phyloP scores from a whole-genome alignment of 2,329 filamentous ascomycete species.

The Talaromyces sp. region DNA sequence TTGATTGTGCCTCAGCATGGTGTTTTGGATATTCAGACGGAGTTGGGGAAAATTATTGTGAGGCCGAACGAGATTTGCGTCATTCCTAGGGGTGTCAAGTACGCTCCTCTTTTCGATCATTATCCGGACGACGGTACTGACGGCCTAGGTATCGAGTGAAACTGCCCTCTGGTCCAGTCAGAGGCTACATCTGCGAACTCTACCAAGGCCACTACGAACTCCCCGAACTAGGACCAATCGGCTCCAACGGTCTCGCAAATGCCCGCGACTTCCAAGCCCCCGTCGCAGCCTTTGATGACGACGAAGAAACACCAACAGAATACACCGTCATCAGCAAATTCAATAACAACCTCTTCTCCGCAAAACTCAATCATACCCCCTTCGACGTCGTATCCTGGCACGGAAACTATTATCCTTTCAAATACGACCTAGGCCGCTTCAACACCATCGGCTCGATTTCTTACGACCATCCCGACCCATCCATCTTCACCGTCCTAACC shows the following conservation, averaged over 20 bases:
- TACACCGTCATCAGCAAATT: conserved; percentile 64
- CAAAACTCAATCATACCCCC: conserved; percentile 66
- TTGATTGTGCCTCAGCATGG: conserved; percentile 75
- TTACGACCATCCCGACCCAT: conserved; percentile 75
- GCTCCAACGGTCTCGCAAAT: conserved; percentile 72
- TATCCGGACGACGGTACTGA: neutral
- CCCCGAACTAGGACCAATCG: conserved; percentile 71
- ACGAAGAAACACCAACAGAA: conserved; percentile 50
- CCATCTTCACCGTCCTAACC: conserved; percentile 69
- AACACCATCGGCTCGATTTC: conserved; percentile 71
- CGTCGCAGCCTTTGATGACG: conserved; percentile 66
- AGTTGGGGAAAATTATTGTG: conserved; percentile 72
- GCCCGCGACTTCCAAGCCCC: conserved; percentile 73
- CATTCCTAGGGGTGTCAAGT: conserved; percentile 69
- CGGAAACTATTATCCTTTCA: conserved; percentile 76
- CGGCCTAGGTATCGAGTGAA: conserved; percentile 61
- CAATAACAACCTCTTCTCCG: conserved; percentile 64
- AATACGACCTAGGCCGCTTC: conserved; percentile 77
- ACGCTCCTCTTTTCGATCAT: conserved; percentile 4
- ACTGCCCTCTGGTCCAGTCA: conserved; percentile 60
- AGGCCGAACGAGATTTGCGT: conserved; percentile 75
- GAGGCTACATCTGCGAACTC: conserved; percentile 74
- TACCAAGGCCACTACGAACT: conserved; percentile 71
- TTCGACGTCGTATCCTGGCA: conserved; percentile 82
- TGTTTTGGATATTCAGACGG: conserved; percentile 71